Evolutionary conservation across 169 alveolate species (phyloP).

Genomic region (Eimeria necatrix): DNA sequence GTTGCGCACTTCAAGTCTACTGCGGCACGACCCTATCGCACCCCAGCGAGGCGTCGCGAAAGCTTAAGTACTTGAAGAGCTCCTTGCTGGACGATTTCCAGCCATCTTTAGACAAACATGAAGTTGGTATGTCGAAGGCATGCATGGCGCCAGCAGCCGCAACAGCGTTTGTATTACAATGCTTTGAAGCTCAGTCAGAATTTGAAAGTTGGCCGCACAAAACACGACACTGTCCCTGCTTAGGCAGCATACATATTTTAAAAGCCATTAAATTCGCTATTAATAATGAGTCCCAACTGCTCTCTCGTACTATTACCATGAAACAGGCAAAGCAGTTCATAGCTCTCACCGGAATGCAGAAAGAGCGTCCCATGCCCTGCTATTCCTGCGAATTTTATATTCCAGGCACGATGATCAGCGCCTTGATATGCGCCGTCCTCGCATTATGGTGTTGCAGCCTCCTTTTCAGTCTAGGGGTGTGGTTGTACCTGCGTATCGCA

Average conservation of each 20-base stretch:
- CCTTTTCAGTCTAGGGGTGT: slow-evolving; percentile 23
- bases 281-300: too few species aligned
- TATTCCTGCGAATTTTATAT: not conserved
- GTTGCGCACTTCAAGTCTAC: slow-evolving; percentile 23
- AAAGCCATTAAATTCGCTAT: too few species aligned
- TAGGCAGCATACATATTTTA: too few species aligned
- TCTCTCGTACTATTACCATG: too few species aligned
- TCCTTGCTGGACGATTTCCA: slow-evolving; percentile 66
- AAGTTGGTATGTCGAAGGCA: not conserved
- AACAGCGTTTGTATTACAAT: too few species aligned
- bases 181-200: too few species aligned
- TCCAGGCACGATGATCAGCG: slow-evolving; percentile 60
- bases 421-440: slow-evolving; percentile 55
- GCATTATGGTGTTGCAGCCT: slow-evolving; percentile 69
- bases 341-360: too few species aligned
- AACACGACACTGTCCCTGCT: too few species aligned
- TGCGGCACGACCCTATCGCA: slow-evolving; percentile 75
- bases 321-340: too few species aligned
- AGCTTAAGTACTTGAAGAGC: slow-evolving; percentile 64
- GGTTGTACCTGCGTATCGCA: slow-evolving; percentile 46
- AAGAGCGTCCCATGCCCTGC: not conserved
- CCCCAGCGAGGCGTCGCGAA: slow-evolving; percentile 69
- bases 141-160: too few species aligned
- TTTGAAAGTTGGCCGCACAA: too few species aligned
- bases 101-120: slow-evolving; percentile 6